Evolutionary conservation across 345 rosid species (phyloP).

Genomic region (Capsella bursapastoris): DNA sequence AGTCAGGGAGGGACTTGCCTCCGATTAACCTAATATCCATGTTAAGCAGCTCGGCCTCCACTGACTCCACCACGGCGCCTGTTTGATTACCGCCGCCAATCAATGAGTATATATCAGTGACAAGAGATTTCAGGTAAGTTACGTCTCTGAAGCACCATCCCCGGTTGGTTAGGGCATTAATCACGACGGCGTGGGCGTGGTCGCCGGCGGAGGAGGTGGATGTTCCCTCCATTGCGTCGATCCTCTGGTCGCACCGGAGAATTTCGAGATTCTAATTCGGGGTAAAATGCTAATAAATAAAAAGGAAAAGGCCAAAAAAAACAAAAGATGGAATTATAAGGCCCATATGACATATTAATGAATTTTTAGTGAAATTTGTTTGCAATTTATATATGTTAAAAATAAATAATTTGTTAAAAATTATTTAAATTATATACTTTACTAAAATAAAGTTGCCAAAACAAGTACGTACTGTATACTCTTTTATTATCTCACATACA

Average conservation of each 20-base stretch:
- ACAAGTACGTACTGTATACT: no score
- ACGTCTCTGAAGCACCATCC: conserved; percentile 77
- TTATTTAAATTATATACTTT: no score
- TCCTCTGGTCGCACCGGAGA: conserved; percentile 8
- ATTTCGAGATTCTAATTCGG: neutral
- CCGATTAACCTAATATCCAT: conserved; percentile 72
- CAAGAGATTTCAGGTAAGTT: conserved; percentile 50
- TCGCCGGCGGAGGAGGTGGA: conserved; percentile 38
- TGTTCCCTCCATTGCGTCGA: conserved; percentile 39
- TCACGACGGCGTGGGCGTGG: conserved; percentile 39
- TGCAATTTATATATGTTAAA: no score
- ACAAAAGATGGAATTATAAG: neutral
- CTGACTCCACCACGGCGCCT: conserved; percentile 52
- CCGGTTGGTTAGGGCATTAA: conserved; percentile 59
- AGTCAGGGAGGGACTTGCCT: conserved; percentile 66
- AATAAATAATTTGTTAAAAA: no score
- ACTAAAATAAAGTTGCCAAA: no score
- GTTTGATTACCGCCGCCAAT: conserved; percentile 54
- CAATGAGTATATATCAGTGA: conserved; percentile 48
- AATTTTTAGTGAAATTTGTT: no score
- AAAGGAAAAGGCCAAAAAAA: no score
- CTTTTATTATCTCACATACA: no score
- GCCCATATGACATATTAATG: no score
- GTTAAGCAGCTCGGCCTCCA: conserved; percentile 78
- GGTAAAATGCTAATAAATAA: neutral